Base-by-base conservation (phyloP, 495 filamentous ascomycete species). In the Podospora pseudoanserina region DNA sequence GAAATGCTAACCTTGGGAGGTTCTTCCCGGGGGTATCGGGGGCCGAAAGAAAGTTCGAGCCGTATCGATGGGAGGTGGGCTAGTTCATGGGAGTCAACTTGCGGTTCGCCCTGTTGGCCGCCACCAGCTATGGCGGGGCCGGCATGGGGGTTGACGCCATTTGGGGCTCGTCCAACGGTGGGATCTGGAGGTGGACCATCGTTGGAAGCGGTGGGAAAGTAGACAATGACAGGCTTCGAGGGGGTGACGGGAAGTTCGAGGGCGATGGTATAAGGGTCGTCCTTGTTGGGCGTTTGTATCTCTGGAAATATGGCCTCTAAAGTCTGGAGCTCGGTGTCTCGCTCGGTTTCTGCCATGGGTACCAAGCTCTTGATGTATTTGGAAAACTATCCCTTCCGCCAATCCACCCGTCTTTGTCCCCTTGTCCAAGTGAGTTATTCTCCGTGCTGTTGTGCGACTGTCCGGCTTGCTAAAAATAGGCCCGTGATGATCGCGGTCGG, bases 291-390 rank as follows among this genome's bases (percentile, higher is more conserved):
- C 5, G 73, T 69, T 34, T 83, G 81, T 18, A 97, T 86, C 77
- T 99, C 95, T 20, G 94, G 94, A 70, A 87, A 99, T 70, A 99
- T 98, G 72, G 93, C 91, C 16, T 84, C 82, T 58, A 98, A 88
- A n/a, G 93, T 88, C 60, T 86, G 87, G 61, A 99, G 84, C 79
- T 99, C 95, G 18, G 89, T 82, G 19, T 88, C 83, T 65, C 95
- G 91, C 23, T 58, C 55, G 27, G 72, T 66, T 27, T 62, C 61
- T 26, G 65, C 56, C 72, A 72, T 66, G 39, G 39, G 39, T 49
- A 13, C 39, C 39, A 1, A 49, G 39, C 39, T 49, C 39, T 11
- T 49, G 39, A 11, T 49, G 6, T 49, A 11, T 49, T 49, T 1
- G 39, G 2, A 11, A 11, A 13, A 49, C 15, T 49, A 49, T 49